Conservation (phyloP, 306 rosid species). For the Dicorynia guianensis region DNA sequence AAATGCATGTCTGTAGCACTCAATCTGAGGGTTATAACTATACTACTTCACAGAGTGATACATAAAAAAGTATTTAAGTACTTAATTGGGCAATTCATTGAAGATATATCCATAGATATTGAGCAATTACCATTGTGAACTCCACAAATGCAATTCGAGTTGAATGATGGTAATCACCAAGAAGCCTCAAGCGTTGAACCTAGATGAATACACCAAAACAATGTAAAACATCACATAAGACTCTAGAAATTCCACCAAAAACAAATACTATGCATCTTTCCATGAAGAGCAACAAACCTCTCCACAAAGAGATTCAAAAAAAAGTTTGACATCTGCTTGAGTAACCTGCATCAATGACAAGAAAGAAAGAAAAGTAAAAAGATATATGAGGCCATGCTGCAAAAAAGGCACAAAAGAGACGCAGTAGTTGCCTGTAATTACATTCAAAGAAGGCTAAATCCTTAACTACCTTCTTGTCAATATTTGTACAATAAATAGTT, state of each 20-base stretch:
- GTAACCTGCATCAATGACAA: conserved; percentile 68
- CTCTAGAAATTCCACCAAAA: conserved; percentile 30
- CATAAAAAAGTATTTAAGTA: not conserved
- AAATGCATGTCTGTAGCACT: conserved; percentile 30
- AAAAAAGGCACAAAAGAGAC: conserved; percentile 9
- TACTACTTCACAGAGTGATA: conserved; percentile 25
- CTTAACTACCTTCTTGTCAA: conserved; percentile 89
- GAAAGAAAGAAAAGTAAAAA: conserved; percentile 27
- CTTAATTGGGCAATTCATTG: conserved; percentile 7
- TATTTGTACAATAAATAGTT: conserved; percentile 95
- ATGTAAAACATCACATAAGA: conserved; percentile 28
- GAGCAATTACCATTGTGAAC: conserved; percentile 71
- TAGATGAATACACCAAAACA: conserved; percentile 42
- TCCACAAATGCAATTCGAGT: conserved; percentile 98
- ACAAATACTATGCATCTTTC: conserved; percentile 7
- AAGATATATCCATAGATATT: conserved; percentile 9
- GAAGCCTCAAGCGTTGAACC: conserved; percentile 97
- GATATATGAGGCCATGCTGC: conserved; percentile 13
- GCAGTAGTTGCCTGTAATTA: conserved; percentile 9
- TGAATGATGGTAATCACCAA: conserved; percentile 96
- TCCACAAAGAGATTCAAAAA: conserved; percentile 95
- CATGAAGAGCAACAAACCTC: conserved; percentile 68
- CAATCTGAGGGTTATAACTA: conserved; percentile 11
- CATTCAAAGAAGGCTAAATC: conserved; percentile 34
- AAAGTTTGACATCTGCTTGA: conserved; percentile 89